Evolutionary conservation across 2,329 filamentous ascomycete species (phyloP), one percentile per base, ranked within the genome.

Genomic region (Sporothrix euskadiensis): DNA sequence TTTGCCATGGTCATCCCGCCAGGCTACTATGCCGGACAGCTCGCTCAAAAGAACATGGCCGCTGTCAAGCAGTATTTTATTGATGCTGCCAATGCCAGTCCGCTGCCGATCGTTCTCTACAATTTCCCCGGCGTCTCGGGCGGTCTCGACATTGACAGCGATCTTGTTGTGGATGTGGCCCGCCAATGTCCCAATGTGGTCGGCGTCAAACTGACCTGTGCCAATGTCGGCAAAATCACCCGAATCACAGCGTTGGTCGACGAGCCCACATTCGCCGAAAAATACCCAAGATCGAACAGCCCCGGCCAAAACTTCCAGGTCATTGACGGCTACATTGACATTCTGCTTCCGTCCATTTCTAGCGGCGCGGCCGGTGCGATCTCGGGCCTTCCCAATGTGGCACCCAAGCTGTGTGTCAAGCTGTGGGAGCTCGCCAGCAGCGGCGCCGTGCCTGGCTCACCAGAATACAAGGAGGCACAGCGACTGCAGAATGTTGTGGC

Each of bases 1-100:
- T 83, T 80, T 75, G 82, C 79, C 0, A 76, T 84, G 39, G 75
- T 83, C 19, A 77, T 83, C 2, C 80, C 82, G 0, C 83, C 83
- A 0, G 81, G 78, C 19, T 84, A 82, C 72, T 84, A 81, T 81
- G 78, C 80, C 7, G 82, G 81, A 72, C 79, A 80, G 2, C 74
- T 83, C 7, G 79, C 82, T 9, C 59, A 59, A 16, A 49, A 54
- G 44, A 56, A 32, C 47, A 49, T 65, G 69, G 19, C 30, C 5
- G 73, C 76, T 4, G 61, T 78, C 1, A 76, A 74, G 70, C 72
- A 71, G 26, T 78, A 75, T 32, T 78, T 77, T 61, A 69, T 76
- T 8, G 77, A 78, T 44, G 72, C 78, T 8, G 76, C 76, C 2
- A 74, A 49, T 4, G 74, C 73, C 14, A 76, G 74, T 8, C 77